These are phyloP conservation scores for Cladosporium cucumerinum DNA, from an alignment of 2,329 filamentous ascomycete species.

Conservation along the genomic window DNA sequence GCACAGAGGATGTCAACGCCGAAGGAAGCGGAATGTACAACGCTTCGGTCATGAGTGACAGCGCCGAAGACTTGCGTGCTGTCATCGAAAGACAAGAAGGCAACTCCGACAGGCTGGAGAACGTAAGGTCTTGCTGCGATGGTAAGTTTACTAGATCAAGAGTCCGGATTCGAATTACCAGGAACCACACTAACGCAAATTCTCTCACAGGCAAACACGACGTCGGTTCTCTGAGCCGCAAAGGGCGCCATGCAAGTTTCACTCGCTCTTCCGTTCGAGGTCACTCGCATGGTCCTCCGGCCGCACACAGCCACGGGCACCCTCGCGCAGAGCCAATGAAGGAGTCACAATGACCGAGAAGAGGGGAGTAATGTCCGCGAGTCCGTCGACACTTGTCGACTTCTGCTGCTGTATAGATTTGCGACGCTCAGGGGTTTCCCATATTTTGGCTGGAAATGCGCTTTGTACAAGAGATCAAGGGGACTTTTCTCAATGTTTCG, in stretches of 20 bases:
- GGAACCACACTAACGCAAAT: background rate
- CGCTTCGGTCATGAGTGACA: constrained; percentile 59
- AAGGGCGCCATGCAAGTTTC: constrained; percentile 3
- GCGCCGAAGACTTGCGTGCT: constrained; percentile 74
- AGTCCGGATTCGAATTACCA: too few species aligned
- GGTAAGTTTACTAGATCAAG: constrained; percentile 56
- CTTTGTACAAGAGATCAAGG: background rate
- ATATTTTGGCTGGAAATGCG: background rate
- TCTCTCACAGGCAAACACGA: constrained; percentile 4
- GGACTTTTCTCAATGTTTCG: background rate
- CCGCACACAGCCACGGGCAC: constrained; percentile 18
- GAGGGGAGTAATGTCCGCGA: constrained; percentile 18
- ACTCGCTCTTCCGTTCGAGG: background rate
- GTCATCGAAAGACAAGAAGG: constrained; percentile 75
- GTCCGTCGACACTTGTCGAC: background rate
- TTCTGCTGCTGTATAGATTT: background rate
- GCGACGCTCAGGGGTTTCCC: background rate
- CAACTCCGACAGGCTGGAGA: constrained; percentile 79
- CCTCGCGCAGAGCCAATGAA: constrained; percentile 19
- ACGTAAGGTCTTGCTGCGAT: constrained; percentile 95
- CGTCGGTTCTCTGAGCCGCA: constrained; percentile 1
- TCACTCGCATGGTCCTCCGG: constrained; percentile 9
- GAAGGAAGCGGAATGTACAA: constrained; percentile 40
- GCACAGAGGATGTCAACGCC: constrained; percentile 8
- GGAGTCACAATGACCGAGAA: constrained; percentile 16